These are phyloP conservation scores for Trichoderma asperellum DNA, from an alignment of 2,329 filamentous ascomycete genomes.

Conservation along the genomic window DNA sequence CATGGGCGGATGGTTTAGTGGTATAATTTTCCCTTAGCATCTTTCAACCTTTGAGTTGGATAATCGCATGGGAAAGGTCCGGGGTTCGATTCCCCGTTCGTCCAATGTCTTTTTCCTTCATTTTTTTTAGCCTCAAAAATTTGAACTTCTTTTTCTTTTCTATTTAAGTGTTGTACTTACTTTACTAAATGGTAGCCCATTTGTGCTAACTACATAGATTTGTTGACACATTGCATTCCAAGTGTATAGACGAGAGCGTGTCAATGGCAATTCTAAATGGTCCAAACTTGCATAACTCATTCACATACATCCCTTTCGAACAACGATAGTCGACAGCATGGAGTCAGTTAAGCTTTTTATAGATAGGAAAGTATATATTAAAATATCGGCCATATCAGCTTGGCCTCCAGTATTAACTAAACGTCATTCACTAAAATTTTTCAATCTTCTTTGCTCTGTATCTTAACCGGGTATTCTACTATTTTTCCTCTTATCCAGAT, in stretches of 20 bases:
- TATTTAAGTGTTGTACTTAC: neutral
- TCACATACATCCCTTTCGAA: neutral
- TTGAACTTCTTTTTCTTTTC: neutral
- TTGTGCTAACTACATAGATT: neutral
- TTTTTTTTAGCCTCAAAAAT: neutral
- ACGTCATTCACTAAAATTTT: neutral
- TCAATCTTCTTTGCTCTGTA: neutral
- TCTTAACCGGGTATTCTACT: neutral
- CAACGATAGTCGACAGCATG: neutral
- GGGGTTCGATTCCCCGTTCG: constrained; percentile 32
- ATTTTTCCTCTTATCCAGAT: neutral
- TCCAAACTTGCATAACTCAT: neutral
- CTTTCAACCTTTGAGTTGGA: neutral
- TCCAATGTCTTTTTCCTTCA: constrained; percentile 21
- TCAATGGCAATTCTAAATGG: neutral
- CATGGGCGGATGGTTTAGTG: constrained; percentile 29
- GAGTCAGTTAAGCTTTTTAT: neutral
- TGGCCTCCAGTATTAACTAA: neutral
- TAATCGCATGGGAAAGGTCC: constrained; percentile 29
- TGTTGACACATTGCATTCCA: neutral
- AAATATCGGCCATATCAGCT: neutral
- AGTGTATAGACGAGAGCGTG: neutral
- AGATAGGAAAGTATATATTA: neutral
- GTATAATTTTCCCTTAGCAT: constrained; percentile 30
- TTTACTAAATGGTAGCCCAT: too few relatives aligned